phyloP scores from a whole-genome alignment of 768 basidiomycete genomes.

The Udeniomyces megalosporus region DNA sequence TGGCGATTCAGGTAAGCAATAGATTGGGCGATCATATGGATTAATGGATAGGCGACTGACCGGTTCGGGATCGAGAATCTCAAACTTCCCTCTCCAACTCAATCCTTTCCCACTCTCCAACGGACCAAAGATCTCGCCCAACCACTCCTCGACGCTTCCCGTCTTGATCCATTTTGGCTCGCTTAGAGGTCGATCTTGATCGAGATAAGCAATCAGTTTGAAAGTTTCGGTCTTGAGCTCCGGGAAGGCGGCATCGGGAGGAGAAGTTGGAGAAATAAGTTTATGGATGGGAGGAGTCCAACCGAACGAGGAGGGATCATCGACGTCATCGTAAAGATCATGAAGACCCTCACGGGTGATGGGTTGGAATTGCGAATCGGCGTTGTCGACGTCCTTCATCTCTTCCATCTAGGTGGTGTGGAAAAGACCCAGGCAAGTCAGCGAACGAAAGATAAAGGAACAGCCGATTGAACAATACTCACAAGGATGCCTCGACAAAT shows the following conservation, averaged over 20 bases:
- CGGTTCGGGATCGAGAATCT: slow-evolving; percentile 83
- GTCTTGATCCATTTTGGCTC: slow-evolving; percentile 95
- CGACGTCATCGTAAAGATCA: slow-evolving; percentile 16
- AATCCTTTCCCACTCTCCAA: slow-evolving; percentile 16
- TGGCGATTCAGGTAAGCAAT: neutral
- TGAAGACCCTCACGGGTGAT: slow-evolving; percentile 7
- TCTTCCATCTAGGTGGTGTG: slow-evolving; percentile 16
- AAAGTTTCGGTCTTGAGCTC: slow-evolving; percentile 30
- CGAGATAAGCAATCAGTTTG: slow-evolving; percentile 60
- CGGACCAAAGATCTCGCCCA: slow-evolving; percentile 42
- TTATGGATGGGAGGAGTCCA: slow-evolving; percentile 38
- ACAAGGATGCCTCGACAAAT: slow-evolving; percentile 25
- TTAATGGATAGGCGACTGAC: too few species aligned
- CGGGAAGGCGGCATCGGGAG: neutral
- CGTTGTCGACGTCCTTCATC: slow-evolving; percentile 10
- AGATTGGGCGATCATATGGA: slow-evolving; percentile 1
- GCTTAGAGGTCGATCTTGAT: slow-evolving; percentile 71
- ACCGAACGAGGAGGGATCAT: slow-evolving; percentile 1
- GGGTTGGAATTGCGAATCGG: slow-evolving; percentile 16
- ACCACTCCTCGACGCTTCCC: slow-evolving; percentile 86
- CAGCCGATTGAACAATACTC: slow-evolving; percentile 17
- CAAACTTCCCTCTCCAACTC: slow-evolving; percentile 82
- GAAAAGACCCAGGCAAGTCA: slow-evolving; percentile 4
- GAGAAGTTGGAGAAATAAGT: slow-evolving; percentile 8
- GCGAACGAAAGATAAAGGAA: neutral